These are phyloP conservation scores for Vickermania ingenoplastis DNA, from an alignment of 208 protist genomes.

Conservation along the genomic window DNA sequence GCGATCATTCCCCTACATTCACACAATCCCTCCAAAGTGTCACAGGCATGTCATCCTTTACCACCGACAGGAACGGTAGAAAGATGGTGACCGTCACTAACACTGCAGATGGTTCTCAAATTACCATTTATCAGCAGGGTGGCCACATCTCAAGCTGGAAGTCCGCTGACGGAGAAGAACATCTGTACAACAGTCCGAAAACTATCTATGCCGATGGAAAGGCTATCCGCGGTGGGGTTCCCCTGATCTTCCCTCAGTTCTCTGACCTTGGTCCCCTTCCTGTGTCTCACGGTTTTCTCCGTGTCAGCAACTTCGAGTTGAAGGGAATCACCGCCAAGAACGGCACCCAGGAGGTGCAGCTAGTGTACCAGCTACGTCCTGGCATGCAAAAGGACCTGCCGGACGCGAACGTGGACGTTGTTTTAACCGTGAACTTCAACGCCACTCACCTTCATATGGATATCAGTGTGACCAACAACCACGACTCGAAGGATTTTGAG, in stretches of 20 bases:
- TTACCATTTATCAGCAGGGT: slow-evolving; percentile 77
- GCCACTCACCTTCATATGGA: slow-evolving; percentile 36
- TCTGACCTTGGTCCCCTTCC: slow-evolving; percentile 43
- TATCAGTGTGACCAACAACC: slow-evolving; percentile 59
- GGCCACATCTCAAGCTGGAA: slow-evolving; percentile 82
- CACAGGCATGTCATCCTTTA: not conserved
- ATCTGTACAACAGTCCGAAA: slow-evolving; percentile 73
- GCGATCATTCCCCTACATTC: too few relatives aligned
- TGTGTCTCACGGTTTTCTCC: slow-evolving; percentile 74
- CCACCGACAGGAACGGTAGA: not conserved
- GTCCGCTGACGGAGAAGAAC: slow-evolving; percentile 35
- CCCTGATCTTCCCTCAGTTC: slow-evolving; percentile 88
- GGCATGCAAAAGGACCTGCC: slow-evolving; percentile 21
- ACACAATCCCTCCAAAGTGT: too few relatives aligned
- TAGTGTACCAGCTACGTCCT: slow-evolving; percentile 16
- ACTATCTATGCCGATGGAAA: slow-evolving; percentile 59
- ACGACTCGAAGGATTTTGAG: slow-evolving; percentile 17
- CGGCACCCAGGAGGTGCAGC: slow-evolving; percentile 19
- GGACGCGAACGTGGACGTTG: slow-evolving; percentile 10
- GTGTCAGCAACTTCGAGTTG: slow-evolving; percentile 20
- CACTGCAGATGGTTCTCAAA: slow-evolving; percentile 43
- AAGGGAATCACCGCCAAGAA: slow-evolving; percentile 16
- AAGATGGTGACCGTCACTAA: slow-evolving; percentile 6
- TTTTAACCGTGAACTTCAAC: slow-evolving; percentile 72
- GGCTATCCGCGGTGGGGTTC: slow-evolving; percentile 81